A percentile compares a stretch with the other conserved stretches of the same genome.
These are phyloP conservation scores for Acanthochlamys bracteata DNA, from an alignment of 106 monocot species.

Conservation along the genomic window DNA sequence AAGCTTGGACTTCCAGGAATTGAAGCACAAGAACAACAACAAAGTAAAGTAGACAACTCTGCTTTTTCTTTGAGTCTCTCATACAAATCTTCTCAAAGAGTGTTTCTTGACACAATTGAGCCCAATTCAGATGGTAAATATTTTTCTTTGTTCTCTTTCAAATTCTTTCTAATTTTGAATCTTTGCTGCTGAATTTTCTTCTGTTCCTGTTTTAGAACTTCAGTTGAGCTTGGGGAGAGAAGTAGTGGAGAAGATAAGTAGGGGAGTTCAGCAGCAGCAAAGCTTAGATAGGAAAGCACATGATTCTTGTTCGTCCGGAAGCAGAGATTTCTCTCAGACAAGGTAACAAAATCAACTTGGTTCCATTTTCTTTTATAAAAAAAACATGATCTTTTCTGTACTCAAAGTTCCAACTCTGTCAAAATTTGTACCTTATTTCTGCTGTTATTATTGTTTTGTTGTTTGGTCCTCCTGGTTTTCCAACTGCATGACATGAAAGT, in stretches of 20 bases:
- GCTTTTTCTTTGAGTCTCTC: conserved; percentile 8
- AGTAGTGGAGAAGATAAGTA: conserved; percentile 4
- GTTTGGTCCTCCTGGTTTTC: background rate
- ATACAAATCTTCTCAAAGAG: conserved; percentile 16
- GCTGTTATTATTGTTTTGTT: background rate
- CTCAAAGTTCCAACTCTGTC: too few relatives aligned
- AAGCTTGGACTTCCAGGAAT: conserved; percentile 33
- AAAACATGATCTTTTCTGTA: background rate
- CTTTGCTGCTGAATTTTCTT: background rate
- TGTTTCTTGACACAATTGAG: conserved; percentile 21
- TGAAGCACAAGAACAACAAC: background rate
- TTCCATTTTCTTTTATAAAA: background rate
- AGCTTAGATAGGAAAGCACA: conserved; percentile 5
- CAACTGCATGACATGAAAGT: background rate
- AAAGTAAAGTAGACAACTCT: background rate
- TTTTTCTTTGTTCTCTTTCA: background rate
- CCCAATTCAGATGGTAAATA: conserved; percentile 18
- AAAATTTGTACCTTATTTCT: background rate
- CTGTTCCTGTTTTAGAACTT: background rate
- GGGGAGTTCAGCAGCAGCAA: conserved; percentile 13
- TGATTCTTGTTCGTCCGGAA: conserved; percentile 1
- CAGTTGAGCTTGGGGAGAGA: conserved; percentile 8
- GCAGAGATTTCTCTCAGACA: conserved; percentile 6
- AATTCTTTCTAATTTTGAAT: background rate
- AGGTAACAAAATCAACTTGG: conserved; percentile 5